These are phyloP conservation scores for Parachaetomium inaequale DNA, from an alignment of 495 filamentous ascomycete species.

Conservation along the genomic window DNA sequence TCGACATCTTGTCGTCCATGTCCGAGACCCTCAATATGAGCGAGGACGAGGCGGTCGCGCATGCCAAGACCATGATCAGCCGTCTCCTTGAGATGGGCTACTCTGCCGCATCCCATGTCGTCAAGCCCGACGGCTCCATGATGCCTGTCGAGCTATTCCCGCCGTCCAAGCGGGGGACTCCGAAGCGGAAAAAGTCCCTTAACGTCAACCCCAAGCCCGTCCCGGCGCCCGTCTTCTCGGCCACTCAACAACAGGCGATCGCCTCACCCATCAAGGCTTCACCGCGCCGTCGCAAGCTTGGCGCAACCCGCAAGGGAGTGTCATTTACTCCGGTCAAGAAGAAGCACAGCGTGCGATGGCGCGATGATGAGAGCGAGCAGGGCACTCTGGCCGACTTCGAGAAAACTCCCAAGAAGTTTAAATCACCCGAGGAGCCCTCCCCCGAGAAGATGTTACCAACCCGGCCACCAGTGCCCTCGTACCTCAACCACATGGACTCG, in stretches of 20 bases:
- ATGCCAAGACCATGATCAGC: constrained; percentile 72
- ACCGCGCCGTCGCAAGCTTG: constrained; percentile 71
- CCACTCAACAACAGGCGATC: constrained; percentile 38
- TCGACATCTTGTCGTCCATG: constrained; percentile 81
- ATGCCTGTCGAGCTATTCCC: constrained; percentile 62
- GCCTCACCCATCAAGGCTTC: constrained; percentile 63
- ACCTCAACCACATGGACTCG: constrained; percentile 41
- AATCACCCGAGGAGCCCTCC: constrained; percentile 48
- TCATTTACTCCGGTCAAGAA: constrained; percentile 79
- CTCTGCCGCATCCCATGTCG: constrained; percentile 68
- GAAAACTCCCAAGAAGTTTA: constrained; percentile 71
- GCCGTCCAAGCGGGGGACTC: constrained; percentile 64
- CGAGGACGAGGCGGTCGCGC: constrained; percentile 75
- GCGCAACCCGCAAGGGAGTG: constrained; percentile 71
- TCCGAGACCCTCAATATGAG: constrained; percentile 74
- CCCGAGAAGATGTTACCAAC: constrained; percentile 30
- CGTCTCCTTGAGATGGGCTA: constrained; percentile 75
- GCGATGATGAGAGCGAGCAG: constrained; percentile 79
- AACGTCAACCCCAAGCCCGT: constrained; percentile 32
- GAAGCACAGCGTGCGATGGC: constrained; percentile 85
- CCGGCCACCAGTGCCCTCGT: constrained; percentile 38
- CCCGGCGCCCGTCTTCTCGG: constrained; percentile 40
- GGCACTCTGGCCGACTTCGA: constrained; percentile 83
- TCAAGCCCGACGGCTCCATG: constrained; percentile 80
- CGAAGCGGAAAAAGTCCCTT: constrained; percentile 67